These are phyloP conservation scores for Favolaschia claudopus DNA, from an alignment of 768 basidiomycete species.

Conservation along the genomic window DNA sequence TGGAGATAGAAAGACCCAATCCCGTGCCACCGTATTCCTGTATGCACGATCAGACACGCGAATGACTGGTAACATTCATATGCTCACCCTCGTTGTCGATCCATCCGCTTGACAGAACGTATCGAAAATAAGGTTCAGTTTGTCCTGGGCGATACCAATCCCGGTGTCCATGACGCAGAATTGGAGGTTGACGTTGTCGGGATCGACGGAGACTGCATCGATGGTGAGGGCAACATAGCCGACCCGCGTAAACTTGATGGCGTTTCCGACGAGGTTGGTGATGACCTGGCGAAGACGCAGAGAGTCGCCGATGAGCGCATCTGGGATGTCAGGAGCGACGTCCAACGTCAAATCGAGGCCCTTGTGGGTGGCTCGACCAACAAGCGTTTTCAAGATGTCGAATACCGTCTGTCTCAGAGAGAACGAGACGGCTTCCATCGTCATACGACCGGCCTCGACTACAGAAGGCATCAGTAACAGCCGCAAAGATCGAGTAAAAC, in stretches of 20 bases:
- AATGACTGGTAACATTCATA: background rate
- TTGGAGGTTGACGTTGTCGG: slow-evolving; percentile 87
- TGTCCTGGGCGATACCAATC: slow-evolving; percentile 98
- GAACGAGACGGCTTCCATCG: slow-evolving; percentile 98
- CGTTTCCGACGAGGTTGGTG: slow-evolving; percentile 94
- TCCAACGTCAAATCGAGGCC: slow-evolving; percentile 96
- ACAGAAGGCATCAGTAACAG: slow-evolving; percentile 27
- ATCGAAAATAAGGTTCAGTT: slow-evolving; percentile 97
- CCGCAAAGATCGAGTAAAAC: slow-evolving; percentile 39
- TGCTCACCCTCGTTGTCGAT: slow-evolving; percentile 87
- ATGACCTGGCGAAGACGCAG: slow-evolving; percentile 94
- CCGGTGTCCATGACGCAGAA: slow-evolving; percentile 99
- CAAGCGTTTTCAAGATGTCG: slow-evolving; percentile 96
- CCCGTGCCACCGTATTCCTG: slow-evolving; percentile 98
- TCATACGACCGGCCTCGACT: slow-evolving; percentile 99
- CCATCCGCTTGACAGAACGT: slow-evolving; percentile 99
- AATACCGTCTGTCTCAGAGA: slow-evolving; percentile 97
- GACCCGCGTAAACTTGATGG: slow-evolving; percentile 94
- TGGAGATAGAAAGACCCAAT: slow-evolving; percentile 95
- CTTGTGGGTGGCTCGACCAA: slow-evolving; percentile 96
- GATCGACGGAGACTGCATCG: slow-evolving; percentile 78
- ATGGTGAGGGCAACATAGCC: slow-evolving; percentile 93
- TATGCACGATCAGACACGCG: slow-evolving; percentile 9
- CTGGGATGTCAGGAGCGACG: slow-evolving; percentile 94
- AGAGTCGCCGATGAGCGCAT: slow-evolving; percentile 96